Evolutionary conservation across 208 protist genomes (phyloP).

Genomic region (Crithidia brevicula): DNA sequence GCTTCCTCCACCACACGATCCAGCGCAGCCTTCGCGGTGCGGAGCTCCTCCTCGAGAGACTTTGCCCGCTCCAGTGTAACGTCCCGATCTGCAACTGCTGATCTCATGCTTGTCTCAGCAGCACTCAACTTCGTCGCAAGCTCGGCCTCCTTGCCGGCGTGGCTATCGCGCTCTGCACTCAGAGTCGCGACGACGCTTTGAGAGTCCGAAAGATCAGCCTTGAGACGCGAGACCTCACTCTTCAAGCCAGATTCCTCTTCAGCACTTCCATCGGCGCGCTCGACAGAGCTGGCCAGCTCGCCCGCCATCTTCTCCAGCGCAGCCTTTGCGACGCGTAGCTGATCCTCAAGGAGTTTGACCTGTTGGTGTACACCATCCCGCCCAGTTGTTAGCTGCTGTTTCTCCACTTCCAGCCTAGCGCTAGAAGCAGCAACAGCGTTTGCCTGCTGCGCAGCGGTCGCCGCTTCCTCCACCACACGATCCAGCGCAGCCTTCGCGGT

Average conservation of each 20-base stretch:
- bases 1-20: too few species aligned
- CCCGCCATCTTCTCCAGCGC: slow-evolving; percentile 2
- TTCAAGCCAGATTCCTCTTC: too few species aligned
- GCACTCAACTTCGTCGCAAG: neutral
- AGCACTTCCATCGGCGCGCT: too few species aligned
- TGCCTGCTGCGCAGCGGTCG: too few species aligned
- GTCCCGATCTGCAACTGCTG: neutral
- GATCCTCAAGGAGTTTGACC: neutral
- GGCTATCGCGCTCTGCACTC: neutral
- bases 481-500: slow-evolving; percentile 8
- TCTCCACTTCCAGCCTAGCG: too few species aligned
- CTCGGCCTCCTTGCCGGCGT: neutral
- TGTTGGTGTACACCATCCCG: slow-evolving; percentile 2
- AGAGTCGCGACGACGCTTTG: neutral
- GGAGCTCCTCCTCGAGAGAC: neutral
- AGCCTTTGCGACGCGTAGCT: slow-evolving; percentile 1
- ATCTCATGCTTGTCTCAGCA: neutral
- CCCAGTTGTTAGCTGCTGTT: too few species aligned
- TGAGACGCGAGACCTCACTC: neutral
- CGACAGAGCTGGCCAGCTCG: too few species aligned
- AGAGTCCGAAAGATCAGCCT: neutral
- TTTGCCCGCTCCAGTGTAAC: neutral
- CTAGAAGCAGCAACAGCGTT: too few species aligned
- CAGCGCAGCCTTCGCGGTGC: neutral
- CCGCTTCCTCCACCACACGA: neutral